phyloP scores from a whole-genome alignment of 2,329 filamentous ascomycete genomes.

The Alternaria solani region DNA sequence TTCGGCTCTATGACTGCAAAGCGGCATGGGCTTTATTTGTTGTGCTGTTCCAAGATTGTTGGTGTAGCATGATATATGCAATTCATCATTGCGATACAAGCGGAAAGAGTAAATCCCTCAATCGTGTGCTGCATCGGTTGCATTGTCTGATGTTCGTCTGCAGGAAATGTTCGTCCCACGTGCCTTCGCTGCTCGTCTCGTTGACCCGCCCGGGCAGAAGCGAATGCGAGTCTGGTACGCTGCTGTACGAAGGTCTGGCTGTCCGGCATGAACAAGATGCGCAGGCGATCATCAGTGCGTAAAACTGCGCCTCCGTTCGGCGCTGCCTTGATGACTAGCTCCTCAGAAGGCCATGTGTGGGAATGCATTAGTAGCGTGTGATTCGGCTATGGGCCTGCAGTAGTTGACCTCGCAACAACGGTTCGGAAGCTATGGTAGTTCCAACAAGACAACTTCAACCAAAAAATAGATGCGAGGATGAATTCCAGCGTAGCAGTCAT shows the following conservation, averaged over 20 bases:
- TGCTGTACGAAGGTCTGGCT: conserved; percentile 7
- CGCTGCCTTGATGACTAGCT: conserved; percentile 10
- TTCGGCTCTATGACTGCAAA: conserved; percentile 15
- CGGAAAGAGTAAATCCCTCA: neutral
- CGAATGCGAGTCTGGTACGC: conserved; percentile 7
- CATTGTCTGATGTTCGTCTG: neutral
- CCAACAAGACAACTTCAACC: conserved; percentile 7
- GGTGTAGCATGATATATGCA: neutral
- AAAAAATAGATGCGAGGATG: neutral
- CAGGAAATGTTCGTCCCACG: neutral
- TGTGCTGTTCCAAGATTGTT: conserved; percentile 3
- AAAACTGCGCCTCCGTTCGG: conserved; percentile 12
- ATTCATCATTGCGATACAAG: neutral
- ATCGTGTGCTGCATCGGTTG: neutral
- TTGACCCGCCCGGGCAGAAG: conserved; percentile 11
- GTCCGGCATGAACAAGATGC: conserved; percentile 15
- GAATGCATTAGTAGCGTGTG: conserved; percentile 22
- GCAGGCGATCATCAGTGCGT: conserved; percentile 17
- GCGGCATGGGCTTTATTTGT: conserved; percentile 13
- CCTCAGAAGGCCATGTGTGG: conserved; percentile 11
- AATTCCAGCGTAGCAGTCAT: neutral
- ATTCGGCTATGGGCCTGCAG: conserved; percentile 19
- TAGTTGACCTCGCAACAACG: conserved; percentile 23
- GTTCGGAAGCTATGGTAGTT: conserved; percentile 18
- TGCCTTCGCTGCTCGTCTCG: neutral